These are phyloP conservation scores for Thuja plicata DNA, from an alignment of 83 land plant genomes.

Conservation along the genomic window DNA sequence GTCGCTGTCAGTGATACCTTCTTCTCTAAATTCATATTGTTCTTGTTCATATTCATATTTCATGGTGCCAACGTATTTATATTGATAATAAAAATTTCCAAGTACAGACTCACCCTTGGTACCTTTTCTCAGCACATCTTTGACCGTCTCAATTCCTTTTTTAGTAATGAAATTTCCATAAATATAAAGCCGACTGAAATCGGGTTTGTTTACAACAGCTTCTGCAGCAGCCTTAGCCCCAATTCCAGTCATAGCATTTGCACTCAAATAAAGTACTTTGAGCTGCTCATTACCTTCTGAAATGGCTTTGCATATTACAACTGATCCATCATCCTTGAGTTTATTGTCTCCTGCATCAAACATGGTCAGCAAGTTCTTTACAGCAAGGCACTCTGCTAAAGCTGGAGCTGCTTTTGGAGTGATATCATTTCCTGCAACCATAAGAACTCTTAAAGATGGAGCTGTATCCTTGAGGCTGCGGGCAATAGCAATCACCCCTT, in stretches of 20 bases:
- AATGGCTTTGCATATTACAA: slow-evolving; percentile 54
- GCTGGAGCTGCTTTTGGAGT: slow-evolving; percentile 38
- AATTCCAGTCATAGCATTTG: slow-evolving; percentile 22
- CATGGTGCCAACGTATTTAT: neutral
- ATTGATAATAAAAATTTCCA: neutral
- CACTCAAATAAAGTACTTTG: slow-evolving; percentile 74
- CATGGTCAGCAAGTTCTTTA: too few species aligned
- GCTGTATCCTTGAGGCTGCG: too few species aligned
- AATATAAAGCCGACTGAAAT: slow-evolving; percentile 52
- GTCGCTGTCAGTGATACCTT: too few species aligned
- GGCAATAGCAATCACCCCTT: too few species aligned
- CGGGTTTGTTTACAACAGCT: slow-evolving; percentile 26
- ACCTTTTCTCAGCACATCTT: too few species aligned
- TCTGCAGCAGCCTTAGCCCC: slow-evolving; percentile 48
- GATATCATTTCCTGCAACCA: slow-evolving; percentile 93
- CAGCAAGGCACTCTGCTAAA: too few species aligned
- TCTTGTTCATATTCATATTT: too few species aligned
- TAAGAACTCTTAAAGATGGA: slow-evolving; percentile 29
- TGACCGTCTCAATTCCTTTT: slow-evolving; percentile 27
- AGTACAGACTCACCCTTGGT: too few species aligned
- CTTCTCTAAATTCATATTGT: too few species aligned
- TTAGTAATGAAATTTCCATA: slow-evolving; percentile 82
- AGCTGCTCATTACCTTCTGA: slow-evolving; percentile 48
- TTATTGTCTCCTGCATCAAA: too few species aligned
- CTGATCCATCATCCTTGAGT: neutral